A percentile compares a stretch with the other conserved stretches of the same genome.
Evolutionary conservation across 495 filamentous ascomycete species (phyloP).

Genomic region (Aspergillus hancockii): DNA sequence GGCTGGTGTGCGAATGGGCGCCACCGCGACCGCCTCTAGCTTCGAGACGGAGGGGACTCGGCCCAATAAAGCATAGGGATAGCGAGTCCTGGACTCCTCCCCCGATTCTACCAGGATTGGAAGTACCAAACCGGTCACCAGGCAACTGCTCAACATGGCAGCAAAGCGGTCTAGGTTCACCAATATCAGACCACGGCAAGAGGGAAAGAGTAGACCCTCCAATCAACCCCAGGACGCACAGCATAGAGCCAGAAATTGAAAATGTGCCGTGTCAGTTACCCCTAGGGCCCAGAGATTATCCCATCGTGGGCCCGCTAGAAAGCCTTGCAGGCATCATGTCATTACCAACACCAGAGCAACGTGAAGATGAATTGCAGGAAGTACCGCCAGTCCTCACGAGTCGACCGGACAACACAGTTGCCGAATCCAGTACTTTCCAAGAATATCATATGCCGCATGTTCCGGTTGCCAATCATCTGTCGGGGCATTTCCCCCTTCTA

Average conservation of each 20-base stretch:
- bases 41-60: conserved; percentile 14
- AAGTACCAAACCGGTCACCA: neutral
- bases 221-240: neutral
- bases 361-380: neutral
- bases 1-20: conserved; percentile 14
- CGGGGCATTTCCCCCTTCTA: neutral
- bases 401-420: neutral
- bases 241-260: neutral
- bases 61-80: conserved; percentile 17
- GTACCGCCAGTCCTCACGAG: neutral
- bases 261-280: neutral
- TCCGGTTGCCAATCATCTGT: neutral
- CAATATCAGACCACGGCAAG: neutral
- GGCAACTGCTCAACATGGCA: neutral
- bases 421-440: neutral
- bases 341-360: neutral
- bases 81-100: conserved; percentile 9
- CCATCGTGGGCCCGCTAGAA: neutral
- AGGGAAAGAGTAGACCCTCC: neutral
- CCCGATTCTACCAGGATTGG: conserved; percentile 8
- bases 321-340: neutral
- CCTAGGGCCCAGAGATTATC: neutral
- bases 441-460: neutral
- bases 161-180: neutral
- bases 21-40: conserved; percentile 10